Evolutionary conservation across 495 filamentous ascomycete genomes (phyloP).

Genomic region (Pseudoneurospora amorphoporcata): DNA sequence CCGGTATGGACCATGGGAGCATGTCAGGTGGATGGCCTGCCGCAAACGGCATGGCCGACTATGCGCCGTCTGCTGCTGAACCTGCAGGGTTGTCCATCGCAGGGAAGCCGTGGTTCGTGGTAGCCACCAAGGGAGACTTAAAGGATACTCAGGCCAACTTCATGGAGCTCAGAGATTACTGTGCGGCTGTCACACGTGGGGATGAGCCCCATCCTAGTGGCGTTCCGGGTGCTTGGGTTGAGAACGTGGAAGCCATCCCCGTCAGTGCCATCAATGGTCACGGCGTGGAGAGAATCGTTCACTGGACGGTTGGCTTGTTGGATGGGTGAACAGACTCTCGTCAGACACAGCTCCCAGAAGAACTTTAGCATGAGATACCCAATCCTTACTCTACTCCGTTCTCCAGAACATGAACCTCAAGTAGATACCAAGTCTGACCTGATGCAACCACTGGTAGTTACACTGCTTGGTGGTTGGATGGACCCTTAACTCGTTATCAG

Average conservation of each 20-base stretch:
- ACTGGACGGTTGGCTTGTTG: slow-evolving; percentile 65
- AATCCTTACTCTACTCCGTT: background rate
- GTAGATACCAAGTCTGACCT: background rate
- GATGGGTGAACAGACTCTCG: slow-evolving; percentile 28
- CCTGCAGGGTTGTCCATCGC: slow-evolving; percentile 51
- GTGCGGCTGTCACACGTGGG: slow-evolving; percentile 49
- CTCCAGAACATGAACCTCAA: background rate
- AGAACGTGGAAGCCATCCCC: slow-evolving; percentile 59
- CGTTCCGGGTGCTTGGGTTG: slow-evolving; percentile 54
- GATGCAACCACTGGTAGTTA: background rate
- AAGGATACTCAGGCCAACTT: slow-evolving; percentile 71
- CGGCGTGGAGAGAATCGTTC: slow-evolving; percentile 68
- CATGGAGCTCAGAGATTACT: slow-evolving; percentile 52
- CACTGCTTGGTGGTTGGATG: background rate
- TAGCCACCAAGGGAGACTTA: slow-evolving; percentile 90
- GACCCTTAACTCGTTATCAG: background rate
- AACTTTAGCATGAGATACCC: background rate
- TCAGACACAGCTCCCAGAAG: background rate
- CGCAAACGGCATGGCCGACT: slow-evolving; percentile 25
- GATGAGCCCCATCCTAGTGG: slow-evolving; percentile 59
- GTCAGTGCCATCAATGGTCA: slow-evolving; percentile 82
- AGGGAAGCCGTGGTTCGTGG: slow-evolving; percentile 91
- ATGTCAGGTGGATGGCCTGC: slow-evolving; percentile 12
- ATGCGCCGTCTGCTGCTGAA: slow-evolving; percentile 15
- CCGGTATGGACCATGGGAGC: slow-evolving; percentile 11